Evolutionary conservation across 2,329 filamentous ascomycete genomes (phyloP), one percentile per base, ranked within the genome.

Genomic region (Exophiala dermatitidis): DNA sequence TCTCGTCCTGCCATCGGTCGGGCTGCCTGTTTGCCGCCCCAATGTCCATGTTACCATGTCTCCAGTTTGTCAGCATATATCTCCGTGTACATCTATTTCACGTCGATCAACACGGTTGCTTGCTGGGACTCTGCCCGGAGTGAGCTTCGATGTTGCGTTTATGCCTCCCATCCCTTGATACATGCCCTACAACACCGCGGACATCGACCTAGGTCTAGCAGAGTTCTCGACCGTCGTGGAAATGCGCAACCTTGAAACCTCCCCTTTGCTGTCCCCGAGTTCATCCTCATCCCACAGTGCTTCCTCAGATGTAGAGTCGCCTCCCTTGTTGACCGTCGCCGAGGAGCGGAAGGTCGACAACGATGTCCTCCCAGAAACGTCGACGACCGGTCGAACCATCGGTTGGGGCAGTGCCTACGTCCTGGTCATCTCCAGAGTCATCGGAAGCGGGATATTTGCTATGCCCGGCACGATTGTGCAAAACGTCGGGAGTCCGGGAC

Each of bases 361-460:
- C 60, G 76, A 80, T 56, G 77, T 82, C 3, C 64, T 83, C 0
- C 81, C 77, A 1, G 81, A 84, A 60, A 79, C 80, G 1, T 78
- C 79, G 0, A 73, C 74, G 0, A 68, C 77, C 26, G 82, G 81
- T 1, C 74, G 83, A 19, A 82, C 74, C 10, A 75, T 86, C 46
- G 77, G 71, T 52, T 85, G 82, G 81, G 72, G 74, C 29, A 82
- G 78, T 60, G 80, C 81, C 1, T 85, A 83, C 64, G 82, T 86
- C 50, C 73, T 86, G 19, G 80, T 84, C 5, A 82, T 86, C 29
- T 85, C 81, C 4, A 76, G 83, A 8, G 82, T 87, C 4, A 82
- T 87, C 31, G 84, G 84, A 8, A 83, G 77, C 62, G 84, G 84
- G 29, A 86, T 88, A 58, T 88, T 88, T 62, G 83, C 84, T 0